These are phyloP conservation scores for Phyllosticta ampelicida DNA, from an alignment of 2,329 filamentous ascomycete species.

Conservation along the genomic window DNA sequence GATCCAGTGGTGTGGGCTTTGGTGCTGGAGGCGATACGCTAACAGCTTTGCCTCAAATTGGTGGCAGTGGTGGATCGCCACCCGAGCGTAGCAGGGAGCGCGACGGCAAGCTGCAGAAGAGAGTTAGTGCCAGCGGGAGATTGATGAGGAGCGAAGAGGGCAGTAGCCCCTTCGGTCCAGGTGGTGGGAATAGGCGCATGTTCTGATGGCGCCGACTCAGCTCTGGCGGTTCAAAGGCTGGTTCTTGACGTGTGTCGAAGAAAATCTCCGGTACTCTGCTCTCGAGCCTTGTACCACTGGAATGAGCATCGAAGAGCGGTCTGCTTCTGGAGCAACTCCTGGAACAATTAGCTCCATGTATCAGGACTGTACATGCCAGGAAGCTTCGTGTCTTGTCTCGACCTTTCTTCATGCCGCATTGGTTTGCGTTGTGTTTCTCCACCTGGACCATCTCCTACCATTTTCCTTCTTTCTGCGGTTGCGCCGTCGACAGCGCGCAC, in stretches of 20 bases:
- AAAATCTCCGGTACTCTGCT: background rate
- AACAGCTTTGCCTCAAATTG: constrained; percentile 48
- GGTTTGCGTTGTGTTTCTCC: too few relatives aligned
- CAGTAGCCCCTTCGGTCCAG: constrained; percentile 16
- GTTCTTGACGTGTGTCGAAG: background rate
- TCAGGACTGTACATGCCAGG: background rate
- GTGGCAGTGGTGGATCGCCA: constrained; percentile 30
- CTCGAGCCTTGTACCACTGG: background rate
- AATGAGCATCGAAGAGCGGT: background rate
- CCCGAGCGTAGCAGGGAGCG: constrained; percentile 27
- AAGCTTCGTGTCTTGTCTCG: background rate
- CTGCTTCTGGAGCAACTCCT: background rate
- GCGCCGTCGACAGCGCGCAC: background rate
- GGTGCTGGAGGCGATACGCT: constrained; percentile 46
- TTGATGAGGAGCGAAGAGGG: constrained; percentile 31
- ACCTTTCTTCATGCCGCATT: background rate
- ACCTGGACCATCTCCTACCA: background rate
- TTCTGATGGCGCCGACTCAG: constrained; percentile 2
- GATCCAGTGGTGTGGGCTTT: constrained; percentile 40
- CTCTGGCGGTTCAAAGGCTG: background rate
- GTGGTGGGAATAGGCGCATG: constrained; percentile 13
- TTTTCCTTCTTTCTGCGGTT: background rate
- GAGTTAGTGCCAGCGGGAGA: constrained; percentile 30
- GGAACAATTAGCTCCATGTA: background rate
- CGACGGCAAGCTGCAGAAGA: constrained; percentile 28